Evolutionary conservation across 805 yeast species (phyloP), one percentile per base, ranked within the genome.

Genomic region (Metschnikowia noctiluminum): DNA sequence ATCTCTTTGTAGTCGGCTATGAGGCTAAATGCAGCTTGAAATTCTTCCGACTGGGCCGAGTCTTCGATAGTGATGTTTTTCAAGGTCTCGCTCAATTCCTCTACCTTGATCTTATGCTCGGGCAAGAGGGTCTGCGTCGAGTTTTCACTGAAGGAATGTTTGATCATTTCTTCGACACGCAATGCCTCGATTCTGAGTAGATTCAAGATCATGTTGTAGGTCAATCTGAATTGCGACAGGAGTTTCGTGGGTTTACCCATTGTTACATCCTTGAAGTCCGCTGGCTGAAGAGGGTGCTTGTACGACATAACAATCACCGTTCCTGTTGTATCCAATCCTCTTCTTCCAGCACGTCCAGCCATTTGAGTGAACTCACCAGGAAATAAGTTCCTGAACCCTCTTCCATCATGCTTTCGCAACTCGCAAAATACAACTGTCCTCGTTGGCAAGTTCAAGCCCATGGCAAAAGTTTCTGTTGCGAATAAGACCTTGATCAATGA

Each of bases 331-430:
- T 94, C 99, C 55, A 94, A 71, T 34, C 99, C 99, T 74, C 99
- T 83, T 70, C 99, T 83, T 51, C 99, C 99, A 0, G 99, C 99
- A 67, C 99, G 80, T 40, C 99, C 99, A 0, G 97, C 91, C 99
- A 94, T 94, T 69, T 92, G 99, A 0, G 98, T 94, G 64, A 92
- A 94, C 65, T 94, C 99, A 46, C 99, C 99, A 0, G 99, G 97
- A 9, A 85, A 76, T 51, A 94, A 74, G 61, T 85, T 80, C 66
- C 99, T 78, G 67, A 89, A 82, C 0, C 80, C 79, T 30, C 83
- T 78, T 40, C 98, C 98, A 63, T 94, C 99, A 64, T 92, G 96
- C 62, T 94, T 94, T 56, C 92, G 73, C 43, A 86, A 71, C 41
- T 86, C 89, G 53, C 89, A 80, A 65, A 94, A 94, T 0, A 92